Conservation (phyloP, 495 filamentous ascomycete species). For the Hyaloscypha variabilis region DNA sequence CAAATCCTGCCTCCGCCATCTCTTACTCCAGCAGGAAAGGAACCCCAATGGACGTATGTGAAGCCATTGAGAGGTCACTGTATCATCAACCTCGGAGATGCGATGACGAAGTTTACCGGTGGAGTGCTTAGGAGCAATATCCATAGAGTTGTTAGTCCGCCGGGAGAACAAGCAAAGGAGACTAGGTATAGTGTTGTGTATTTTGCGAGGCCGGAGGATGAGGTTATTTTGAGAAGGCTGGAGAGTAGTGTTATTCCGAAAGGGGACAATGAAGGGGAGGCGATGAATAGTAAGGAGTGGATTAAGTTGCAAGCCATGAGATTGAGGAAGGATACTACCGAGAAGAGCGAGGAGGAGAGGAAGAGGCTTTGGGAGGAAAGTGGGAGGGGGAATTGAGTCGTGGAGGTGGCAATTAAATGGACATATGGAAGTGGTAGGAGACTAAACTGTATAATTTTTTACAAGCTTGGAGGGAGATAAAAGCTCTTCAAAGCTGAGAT, state of each 20-base stretch:
- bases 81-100: constrained; percentile 69
- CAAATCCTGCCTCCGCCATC: constrained; percentile 71
- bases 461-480: too few relatives aligned
- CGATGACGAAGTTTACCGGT: constrained; percentile 64
- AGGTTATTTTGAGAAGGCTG: constrained; percentile 50
- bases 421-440: too few relatives aligned
- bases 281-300: constrained; percentile 29
- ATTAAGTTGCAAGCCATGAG: constrained; percentile 30
- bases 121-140: constrained; percentile 63
- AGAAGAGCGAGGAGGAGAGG: constrained; percentile 21
- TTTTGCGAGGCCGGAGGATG: constrained; percentile 62
- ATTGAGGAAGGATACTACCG: constrained; percentile 9
- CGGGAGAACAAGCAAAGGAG: constrained; percentile 52
- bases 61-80: constrained; percentile 57
- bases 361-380: constrained; percentile 26
- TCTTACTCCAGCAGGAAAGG: constrained; percentile 38
- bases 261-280: constrained; percentile 33
- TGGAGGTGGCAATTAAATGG: too few relatives aligned
- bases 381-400: constrained; percentile 20
- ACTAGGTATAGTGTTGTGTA: constrained; percentile 64
- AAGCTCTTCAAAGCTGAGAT: too few relatives aligned
- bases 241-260: constrained; percentile 34
- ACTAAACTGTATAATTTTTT: too few relatives aligned
- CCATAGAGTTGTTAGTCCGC: constrained; percentile 62
- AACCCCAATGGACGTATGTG: constrained; percentile 61